Evolutionary conservation across 176 grass and related monocot genomes (phyloP).

Genomic region (Oryza meridionalis): DNA sequence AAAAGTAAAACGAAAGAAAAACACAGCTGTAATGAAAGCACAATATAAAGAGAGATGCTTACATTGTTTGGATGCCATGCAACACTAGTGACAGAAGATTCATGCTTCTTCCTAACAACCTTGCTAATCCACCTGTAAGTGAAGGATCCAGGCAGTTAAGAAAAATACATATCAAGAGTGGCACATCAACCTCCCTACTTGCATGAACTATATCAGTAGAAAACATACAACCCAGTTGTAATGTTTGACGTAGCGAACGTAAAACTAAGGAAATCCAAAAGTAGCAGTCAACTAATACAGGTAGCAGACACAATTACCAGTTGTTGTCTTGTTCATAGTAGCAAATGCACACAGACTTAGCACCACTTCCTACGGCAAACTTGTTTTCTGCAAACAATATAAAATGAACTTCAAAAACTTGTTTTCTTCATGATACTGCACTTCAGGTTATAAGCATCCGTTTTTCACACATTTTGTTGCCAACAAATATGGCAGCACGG

Average conservation of each 20-base stretch:
- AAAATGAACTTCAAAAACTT: constrained; percentile 13
- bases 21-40: background rate
- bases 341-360: constrained; percentile 95
- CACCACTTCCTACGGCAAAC: constrained; percentile 98
- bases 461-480: background rate
- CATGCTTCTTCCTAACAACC: constrained; percentile 93
- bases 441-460: background rate
- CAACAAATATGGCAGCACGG: background rate
- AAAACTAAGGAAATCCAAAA: constrained; percentile 29
- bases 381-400: constrained; percentile 86
- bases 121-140: constrained; percentile 96
- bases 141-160: constrained; percentile 39
- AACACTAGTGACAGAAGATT: constrained; percentile 92
- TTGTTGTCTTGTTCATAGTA: constrained; percentile 98
- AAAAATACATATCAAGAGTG: background rate
- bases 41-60: constrained; percentile 18
- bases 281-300: constrained; percentile 9
- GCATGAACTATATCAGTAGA: constrained; percentile 12
- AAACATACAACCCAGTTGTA: background rate
- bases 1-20: background rate
- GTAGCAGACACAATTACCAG: constrained; percentile 59
- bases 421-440: background rate
- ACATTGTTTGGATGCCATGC: constrained; percentile 99
- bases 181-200: constrained; percentile 6
- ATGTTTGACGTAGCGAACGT: background rate